phyloP scores from a whole-genome alignment of 2,329 filamentous ascomycete genomes.

The Stagonosporopsis vannaccii region DNA sequence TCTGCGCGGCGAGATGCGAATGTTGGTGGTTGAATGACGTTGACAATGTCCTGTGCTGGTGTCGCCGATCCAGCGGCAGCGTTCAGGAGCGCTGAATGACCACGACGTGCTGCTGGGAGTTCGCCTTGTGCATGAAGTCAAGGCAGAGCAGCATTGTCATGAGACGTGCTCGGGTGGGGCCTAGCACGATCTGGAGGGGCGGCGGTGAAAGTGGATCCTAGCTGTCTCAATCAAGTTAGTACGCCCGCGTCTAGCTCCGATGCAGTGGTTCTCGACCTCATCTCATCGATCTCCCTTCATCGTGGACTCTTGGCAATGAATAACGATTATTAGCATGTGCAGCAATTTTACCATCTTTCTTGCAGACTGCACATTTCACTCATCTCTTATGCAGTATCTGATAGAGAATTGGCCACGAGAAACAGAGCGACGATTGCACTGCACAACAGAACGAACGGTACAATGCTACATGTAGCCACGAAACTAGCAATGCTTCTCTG shows the following conservation, averaged over 20 bases:
- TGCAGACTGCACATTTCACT: too few relatives aligned
- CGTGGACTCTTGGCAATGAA: too few relatives aligned
- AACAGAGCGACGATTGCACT: too few relatives aligned
- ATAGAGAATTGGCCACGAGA: too few relatives aligned
- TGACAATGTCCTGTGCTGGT: constrained; percentile 16
- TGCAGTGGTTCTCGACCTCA: constrained; percentile 5
- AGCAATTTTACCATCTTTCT: too few relatives aligned
- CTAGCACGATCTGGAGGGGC: constrained; percentile 9
- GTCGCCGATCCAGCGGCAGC: constrained; percentile 14
- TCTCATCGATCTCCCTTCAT: background rate
- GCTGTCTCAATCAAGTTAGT: constrained; percentile 7
- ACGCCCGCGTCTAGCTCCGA: constrained; percentile 14
- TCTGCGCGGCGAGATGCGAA: constrained; percentile 1
- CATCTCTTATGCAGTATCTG: too few relatives aligned
- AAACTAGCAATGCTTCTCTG: too few relatives aligned
- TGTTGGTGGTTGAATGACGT: constrained; percentile 16
- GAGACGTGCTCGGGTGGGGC: background rate
- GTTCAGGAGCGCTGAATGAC: background rate
- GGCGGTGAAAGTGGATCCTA: constrained; percentile 11
- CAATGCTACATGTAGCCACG: too few relatives aligned
- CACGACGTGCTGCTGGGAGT: background rate
- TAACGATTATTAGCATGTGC: too few relatives aligned
- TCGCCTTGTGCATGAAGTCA: background rate
- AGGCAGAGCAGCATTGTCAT: background rate
- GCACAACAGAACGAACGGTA: too few relatives aligned